Base-by-base conservation (phyloP, 768 basidiomycete genomes). In the Trametes cingulata region DNA sequence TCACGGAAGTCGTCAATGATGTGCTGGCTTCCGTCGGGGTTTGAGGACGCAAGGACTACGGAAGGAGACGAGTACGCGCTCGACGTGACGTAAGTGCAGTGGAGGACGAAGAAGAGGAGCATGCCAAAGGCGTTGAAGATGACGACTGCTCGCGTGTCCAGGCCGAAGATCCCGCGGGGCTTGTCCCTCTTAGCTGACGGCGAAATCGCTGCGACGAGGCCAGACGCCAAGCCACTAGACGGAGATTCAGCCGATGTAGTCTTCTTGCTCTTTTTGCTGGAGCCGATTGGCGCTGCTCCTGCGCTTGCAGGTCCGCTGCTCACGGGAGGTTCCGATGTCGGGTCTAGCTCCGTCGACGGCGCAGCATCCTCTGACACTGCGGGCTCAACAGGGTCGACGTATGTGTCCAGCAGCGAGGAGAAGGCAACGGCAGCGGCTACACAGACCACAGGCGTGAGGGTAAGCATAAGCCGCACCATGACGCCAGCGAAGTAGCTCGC, bases 1-100 rank as follows among this genome's bases (percentile, higher is more conserved):
- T 98, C 97, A 59, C 97, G 84, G 86, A 98, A 99, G 73, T 99
- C 97, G 69, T 99, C 97, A 68, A 99, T 98, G 68, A 98, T 91
- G 73, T 94, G 87, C 70, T 93, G 89, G 57, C 84, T 88, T 19
- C 97, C 97, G 68, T 98, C 96, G 0, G 82, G 77, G 56, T 81
- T 84, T 1, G 77, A 75, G 6, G 92, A 93, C 0, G 95, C 86
- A 59, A 98, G 80, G 6, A 99, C 96, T 61, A 98, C 97, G 25
- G 95, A 98, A 0, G 97, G 97, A 0, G 95, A 98, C 7, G 97
- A 98, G 76, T 98, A 98, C 1, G 97, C 95, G 63, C 78, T 85
- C 29, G 94, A 86, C 1, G 97, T 98, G 22, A 94, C 95, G 87
- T 90, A 98, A 0, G 97, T 98, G 76, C 93, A 98, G 75, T 99